Evolutionary conservation across 371 early-diverging fungal species (phyloP).

Genomic region (Mucor piriformis): DNA sequence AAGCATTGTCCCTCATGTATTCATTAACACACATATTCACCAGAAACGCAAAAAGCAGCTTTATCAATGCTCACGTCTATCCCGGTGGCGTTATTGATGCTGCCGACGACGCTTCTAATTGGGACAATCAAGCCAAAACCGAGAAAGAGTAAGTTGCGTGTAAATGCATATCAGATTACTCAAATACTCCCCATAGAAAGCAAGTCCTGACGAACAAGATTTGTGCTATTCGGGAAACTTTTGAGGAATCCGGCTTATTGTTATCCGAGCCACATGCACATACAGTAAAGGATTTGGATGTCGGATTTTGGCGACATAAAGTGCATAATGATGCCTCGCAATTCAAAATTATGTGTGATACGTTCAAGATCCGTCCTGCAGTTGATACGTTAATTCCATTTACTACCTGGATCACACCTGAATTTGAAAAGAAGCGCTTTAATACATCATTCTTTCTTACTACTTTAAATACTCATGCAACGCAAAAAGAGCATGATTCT

Average conservation of each 20-base stretch:
- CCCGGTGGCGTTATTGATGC: slow-evolving; percentile 69
- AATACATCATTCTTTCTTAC: slow-evolving; percentile 78
- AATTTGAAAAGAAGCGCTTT: slow-evolving; percentile 66
- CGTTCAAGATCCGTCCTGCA: slow-evolving; percentile 47
- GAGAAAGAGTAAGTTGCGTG: background rate
- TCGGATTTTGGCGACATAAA: slow-evolving; percentile 52
- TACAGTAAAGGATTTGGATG: slow-evolving; percentile 28
- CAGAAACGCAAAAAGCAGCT: slow-evolving; percentile 57
- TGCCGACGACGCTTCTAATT: slow-evolving; percentile 49
- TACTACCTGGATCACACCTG: slow-evolving; percentile 83
- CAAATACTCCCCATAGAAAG: slow-evolving; percentile 8
- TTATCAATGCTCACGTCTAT: slow-evolving; percentile 61
- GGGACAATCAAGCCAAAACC: slow-evolving; percentile 16
- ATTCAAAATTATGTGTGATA: slow-evolving; percentile 59
- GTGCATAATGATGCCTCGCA: slow-evolving; percentile 55
- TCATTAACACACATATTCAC: background rate
- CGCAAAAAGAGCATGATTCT: slow-evolving; percentile 16
- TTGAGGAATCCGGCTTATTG: slow-evolving; percentile 80
- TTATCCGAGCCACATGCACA: slow-evolving; percentile 52
- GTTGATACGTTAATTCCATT: slow-evolving; percentile 56
- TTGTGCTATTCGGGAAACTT: slow-evolving; percentile 83
- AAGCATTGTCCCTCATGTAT: too few relatives aligned
- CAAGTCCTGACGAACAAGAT: slow-evolving; percentile 42
- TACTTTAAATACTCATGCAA: slow-evolving; percentile 36
- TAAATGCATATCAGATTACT: too few relatives aligned